Evolutionary conservation across 139 green algal species (phyloP).

Genomic region (Ulvella scutata): DNA sequence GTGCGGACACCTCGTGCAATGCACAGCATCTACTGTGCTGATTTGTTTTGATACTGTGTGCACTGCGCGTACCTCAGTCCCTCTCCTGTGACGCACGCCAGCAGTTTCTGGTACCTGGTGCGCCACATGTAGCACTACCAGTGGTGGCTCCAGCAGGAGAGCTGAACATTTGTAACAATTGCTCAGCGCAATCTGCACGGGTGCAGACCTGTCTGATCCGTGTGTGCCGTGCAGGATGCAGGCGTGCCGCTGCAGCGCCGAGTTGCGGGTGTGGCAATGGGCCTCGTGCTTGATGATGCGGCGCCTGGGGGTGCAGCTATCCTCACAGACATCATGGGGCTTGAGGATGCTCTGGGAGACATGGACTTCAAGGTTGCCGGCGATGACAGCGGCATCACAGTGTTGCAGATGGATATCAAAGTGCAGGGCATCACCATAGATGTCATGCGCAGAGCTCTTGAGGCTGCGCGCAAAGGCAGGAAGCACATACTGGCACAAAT

Average conservation of each 20-base stretch:
- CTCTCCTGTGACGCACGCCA: too few relatives aligned
- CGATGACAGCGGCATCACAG: constrained; percentile 52
- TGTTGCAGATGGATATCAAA: constrained; percentile 98
- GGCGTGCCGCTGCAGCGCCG: constrained; percentile 72
- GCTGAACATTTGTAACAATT: too few relatives aligned
- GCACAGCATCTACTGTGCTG: too few relatives aligned
- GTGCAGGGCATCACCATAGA: constrained; percentile 84
- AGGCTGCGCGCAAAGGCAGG: constrained; percentile 38
- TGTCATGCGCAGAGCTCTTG: constrained; percentile 69
- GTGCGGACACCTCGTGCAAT: too few relatives aligned
- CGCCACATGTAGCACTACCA: too few relatives aligned
- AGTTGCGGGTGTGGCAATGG: constrained; percentile 96
- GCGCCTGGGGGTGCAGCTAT: constrained; percentile 21
- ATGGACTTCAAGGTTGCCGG: constrained; percentile 98
- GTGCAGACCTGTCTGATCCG: too few relatives aligned
- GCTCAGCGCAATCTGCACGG: not conserved
- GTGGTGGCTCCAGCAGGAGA: too few relatives aligned
- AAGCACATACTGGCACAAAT: constrained; percentile 71
- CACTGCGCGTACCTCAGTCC: too few relatives aligned
- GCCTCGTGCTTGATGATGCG: constrained; percentile 73
- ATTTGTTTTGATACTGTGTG: too few relatives aligned
- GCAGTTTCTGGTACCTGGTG: too few relatives aligned
- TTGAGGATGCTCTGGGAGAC: constrained; percentile 88
- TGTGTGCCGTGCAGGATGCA: constrained; percentile 10
- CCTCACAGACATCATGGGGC: constrained; percentile 89